Base-by-base conservation (phyloP, 768 basidiomycete species). In the Boletus rubropictus region DNA sequence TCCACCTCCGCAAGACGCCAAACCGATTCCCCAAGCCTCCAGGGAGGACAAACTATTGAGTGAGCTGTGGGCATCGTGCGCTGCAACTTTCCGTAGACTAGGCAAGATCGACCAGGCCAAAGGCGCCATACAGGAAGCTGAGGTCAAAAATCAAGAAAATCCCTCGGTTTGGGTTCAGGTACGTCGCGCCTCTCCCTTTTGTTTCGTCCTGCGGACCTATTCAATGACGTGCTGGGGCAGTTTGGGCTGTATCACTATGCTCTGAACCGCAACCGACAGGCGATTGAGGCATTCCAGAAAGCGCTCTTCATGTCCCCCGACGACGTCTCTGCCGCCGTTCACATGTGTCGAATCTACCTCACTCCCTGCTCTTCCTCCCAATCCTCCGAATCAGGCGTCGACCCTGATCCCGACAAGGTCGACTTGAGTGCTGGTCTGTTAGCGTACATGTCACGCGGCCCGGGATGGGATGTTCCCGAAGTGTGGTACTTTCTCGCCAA, bases 101-200 rank as follows among this genome's bases (percentile, higher is more conserved):
- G 89, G 89, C 10, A 92, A 92, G 69, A 77, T 89, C 44, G 94
- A 96, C 49, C 90, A 97, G 57, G 84, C 89, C 1, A 81, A 82
- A 42, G 94, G 82, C 10, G 85, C 95, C 2, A 92, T 98, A 37
- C 90, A 92, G 61, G 95, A 99, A 66, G 96, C 95, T 0, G 95
- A 99, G 63, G 82, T 86, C 4, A 75, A 80, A 53, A 90, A 95
- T 61, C 85, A 89, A 53, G 77, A 79, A 21, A 93, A 95, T 63
- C 81, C 89, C 4, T 83, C 80, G 22, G 91, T 98, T 14, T 97
- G 93, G 93, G 86, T 95, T 6, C 94, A 97, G 79, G 90, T 95
- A 54, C 46, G 79, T 61, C 37, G 10, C 20, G 21, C 4, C 17
- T 1, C n/a, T 47, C 40, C 7, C 0, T 5, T 9, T 18, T 39